These are phyloP conservation scores for Leptodermis oblonga DNA, from an alignment of 257 asterid genomes.

Conservation along the genomic window DNA sequence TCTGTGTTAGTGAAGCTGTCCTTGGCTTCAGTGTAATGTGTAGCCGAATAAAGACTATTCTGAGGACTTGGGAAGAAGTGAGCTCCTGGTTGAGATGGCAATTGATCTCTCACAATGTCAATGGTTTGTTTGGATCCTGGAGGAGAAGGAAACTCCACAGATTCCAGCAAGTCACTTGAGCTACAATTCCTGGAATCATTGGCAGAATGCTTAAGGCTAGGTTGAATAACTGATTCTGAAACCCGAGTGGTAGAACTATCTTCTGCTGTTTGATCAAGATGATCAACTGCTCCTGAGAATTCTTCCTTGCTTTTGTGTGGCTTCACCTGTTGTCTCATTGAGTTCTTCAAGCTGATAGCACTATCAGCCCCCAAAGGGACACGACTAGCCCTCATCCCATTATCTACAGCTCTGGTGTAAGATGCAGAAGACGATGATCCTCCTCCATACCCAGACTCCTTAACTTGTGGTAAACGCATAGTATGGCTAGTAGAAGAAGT, in stretches of 20 bases:
- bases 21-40: slow-evolving; percentile 42
- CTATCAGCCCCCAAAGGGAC: slow-evolving; percentile 35
- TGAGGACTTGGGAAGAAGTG: slow-evolving; percentile 39
- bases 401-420: slow-evolving; percentile 26
- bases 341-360: slow-evolving; percentile 30
- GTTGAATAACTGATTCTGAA: slow-evolving; percentile 14
- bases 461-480: slow-evolving; percentile 48
- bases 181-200: slow-evolving; percentile 26
- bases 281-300: slow-evolving; percentile 16
- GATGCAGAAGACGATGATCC: slow-evolving; percentile 44
- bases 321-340: slow-evolving; percentile 7
- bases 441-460: slow-evolving; percentile 36
- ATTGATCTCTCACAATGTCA: slow-evolving; percentile 25
- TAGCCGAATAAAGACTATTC: slow-evolving; percentile 37
- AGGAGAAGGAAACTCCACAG: slow-evolving; percentile 24
- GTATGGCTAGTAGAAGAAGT: slow-evolving; percentile 42
- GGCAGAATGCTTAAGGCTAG: slow-evolving; percentile 24
- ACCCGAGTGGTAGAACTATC: slow-evolving; percentile 17
- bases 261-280: slow-evolving; percentile 22
- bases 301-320: slow-evolving; percentile 26
- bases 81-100: slow-evolving; percentile 31
- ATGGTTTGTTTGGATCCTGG: slow-evolving; percentile 20
- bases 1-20: slow-evolving; percentile 49
- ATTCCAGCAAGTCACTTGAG: slow-evolving; percentile 32
- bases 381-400: slow-evolving; percentile 28